Conservation (phyloP, 148 eudicot species). For the Camellia japonica region DNA sequence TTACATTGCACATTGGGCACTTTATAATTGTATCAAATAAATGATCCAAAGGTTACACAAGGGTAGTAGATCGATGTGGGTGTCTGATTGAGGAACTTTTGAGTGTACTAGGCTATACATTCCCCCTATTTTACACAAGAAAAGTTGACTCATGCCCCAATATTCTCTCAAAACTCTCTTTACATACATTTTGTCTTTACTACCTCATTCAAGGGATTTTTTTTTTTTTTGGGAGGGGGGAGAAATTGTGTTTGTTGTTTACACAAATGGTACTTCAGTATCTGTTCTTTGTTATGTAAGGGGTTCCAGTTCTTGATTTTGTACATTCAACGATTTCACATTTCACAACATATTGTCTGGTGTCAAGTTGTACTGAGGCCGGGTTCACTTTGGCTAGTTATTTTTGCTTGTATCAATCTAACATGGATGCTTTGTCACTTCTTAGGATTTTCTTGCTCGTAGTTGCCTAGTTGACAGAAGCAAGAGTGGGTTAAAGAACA, state of each 20-base stretch:
- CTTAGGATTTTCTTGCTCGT: not conserved
- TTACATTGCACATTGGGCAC: not conserved
- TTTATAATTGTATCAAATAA: not conserved
- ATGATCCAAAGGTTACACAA: not conserved
- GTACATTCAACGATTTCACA: not conserved
- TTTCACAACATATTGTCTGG: not conserved
- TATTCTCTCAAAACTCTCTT: not conserved
- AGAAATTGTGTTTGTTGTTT: too few relatives aligned
- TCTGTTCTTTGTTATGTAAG: not conserved
- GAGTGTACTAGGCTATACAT: not conserved
- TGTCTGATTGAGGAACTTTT: not conserved
- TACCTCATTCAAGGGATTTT: too few relatives aligned
- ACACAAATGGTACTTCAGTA: not conserved
- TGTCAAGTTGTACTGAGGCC: not conserved
- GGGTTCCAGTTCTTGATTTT: not conserved
- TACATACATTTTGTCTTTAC: too few relatives aligned
- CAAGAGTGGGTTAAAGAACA: not conserved
- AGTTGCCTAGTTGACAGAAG: not conserved
- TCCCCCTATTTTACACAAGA: too few relatives aligned
- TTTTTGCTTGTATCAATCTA: not conserved
- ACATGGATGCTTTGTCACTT: not conserved
- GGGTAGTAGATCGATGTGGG: not conserved
- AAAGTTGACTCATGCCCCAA: too few relatives aligned
- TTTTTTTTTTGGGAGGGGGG: too few relatives aligned
- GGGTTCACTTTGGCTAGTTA: not conserved